Conservation (phyloP, 148 eudicot species). For the Linanthus parryae region DNA sequence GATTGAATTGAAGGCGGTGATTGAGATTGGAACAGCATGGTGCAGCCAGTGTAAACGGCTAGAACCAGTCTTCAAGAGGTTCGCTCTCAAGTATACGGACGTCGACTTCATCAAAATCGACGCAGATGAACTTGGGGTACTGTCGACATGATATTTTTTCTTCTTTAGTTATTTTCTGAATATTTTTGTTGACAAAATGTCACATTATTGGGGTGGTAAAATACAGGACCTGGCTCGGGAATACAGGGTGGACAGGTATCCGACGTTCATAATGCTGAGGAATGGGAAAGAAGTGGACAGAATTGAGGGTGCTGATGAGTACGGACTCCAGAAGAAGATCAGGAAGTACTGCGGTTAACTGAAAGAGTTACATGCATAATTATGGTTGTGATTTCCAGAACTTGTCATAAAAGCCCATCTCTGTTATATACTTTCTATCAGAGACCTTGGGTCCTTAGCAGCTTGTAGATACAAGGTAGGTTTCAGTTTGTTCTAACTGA, state of each 20-base stretch:
- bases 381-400: no score
- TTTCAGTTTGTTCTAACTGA: no score
- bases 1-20: slow-evolving; percentile 35
- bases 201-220: neutral
- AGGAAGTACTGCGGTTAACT: no score
- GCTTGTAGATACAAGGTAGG: no score
- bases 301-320: slow-evolving; percentile 31
- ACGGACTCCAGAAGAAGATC: slow-evolving; percentile 36
- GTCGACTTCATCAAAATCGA: slow-evolving; percentile 79
- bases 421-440: no score
- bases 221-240: slow-evolving; percentile 38
- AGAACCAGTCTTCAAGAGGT: slow-evolving; percentile 51
- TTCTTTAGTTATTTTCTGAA: neutral
- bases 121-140: slow-evolving; percentile 78
- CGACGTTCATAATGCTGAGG: slow-evolving; percentile 42
- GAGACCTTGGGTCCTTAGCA: no score
- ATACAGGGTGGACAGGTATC: slow-evolving; percentile 40
- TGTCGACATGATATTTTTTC: neutral
- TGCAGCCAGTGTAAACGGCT: slow-evolving; percentile 65
- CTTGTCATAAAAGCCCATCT: no score
- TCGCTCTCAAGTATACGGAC: slow-evolving; percentile 49
- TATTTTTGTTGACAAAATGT: no score
- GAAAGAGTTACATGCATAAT: no score
- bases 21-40: slow-evolving; percentile 76
- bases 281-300: slow-evolving; percentile 37